phyloP scores from a whole-genome alignment of 805 yeast species.

The Ogataea polymorpha region DNA sequence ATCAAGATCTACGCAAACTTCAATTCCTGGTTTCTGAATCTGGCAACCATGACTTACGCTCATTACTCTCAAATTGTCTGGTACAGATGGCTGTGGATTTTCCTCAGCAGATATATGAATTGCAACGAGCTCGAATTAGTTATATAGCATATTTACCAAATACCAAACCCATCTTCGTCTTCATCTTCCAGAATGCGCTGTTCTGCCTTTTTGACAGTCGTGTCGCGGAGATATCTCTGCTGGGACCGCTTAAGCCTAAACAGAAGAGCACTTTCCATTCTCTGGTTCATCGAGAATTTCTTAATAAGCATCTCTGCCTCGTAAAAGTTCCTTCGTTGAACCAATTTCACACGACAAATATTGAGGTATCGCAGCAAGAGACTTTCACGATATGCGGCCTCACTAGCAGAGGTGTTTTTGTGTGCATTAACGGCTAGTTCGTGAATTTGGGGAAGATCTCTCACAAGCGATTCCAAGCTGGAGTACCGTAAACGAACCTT shows the following conservation, averaged over 20 bases:
- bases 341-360: constrained; percentile 21
- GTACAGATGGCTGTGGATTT: constrained; percentile 89
- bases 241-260: constrained; percentile 17
- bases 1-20: constrained; percentile 39
- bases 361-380: constrained; percentile 23
- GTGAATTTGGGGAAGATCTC: constrained; percentile 23
- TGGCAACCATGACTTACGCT: constrained; percentile 75
- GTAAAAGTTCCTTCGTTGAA: constrained; percentile 20
- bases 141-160: constrained; percentile 22
- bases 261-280: constrained; percentile 20
- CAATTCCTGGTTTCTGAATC: constrained; percentile 38
- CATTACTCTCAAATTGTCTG: constrained; percentile 92
- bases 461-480: constrained; percentile 22
- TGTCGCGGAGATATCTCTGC: constrained; percentile 17
- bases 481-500: constrained; percentile 22
- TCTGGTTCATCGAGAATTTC: constrained; percentile 22
- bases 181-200: constrained; percentile 22
- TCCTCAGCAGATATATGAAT: constrained; percentile 71
- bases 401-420: constrained; percentile 12
- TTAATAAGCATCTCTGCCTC: constrained; percentile 30
- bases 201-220: constrained; percentile 10
- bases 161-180: constrained; percentile 28
- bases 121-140: constrained; percentile 58
- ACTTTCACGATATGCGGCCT: constrained; percentile 21
- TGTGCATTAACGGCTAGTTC: constrained; percentile 8